Conservation (phyloP, 2,329 filamentous ascomycete genomes). For the Trichophaea hybrida region DNA sequence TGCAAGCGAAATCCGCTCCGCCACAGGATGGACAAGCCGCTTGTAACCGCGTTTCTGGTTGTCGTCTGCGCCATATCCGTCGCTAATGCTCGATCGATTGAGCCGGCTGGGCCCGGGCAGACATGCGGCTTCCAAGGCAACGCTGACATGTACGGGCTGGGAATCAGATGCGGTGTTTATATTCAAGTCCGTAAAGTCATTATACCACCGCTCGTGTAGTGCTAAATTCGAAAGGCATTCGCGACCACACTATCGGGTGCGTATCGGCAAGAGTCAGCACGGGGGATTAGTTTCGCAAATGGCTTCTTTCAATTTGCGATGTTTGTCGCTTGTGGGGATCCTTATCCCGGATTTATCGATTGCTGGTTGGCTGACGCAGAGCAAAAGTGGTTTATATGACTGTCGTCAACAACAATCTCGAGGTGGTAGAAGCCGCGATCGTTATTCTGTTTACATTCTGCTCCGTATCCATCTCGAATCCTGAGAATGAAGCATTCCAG, state of each 20-base stretch:
- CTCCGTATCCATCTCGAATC: background rate
- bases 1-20: no score
- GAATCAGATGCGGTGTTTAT: background rate
- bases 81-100: background rate
- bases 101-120: background rate
- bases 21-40: no score
- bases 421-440: background rate
- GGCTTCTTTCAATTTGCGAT: background rate
- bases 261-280: background rate
- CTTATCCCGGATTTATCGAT: no score
- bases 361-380: no score
- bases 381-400: background rate
- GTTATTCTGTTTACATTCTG: background rate
- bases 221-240: background rate
- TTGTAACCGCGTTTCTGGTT: background rate
- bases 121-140: background rate
- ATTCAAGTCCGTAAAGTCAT: background rate
- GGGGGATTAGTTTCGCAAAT: background rate
- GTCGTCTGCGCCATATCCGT: background rate
- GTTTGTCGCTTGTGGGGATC: background rate
- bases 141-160: background rate
- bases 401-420: background rate
- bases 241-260: background rate
- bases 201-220: background rate
- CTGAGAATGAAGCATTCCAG: background rate